Evolutionary conservation across 495 filamentous ascomycete species (phyloP).

Genomic region (Penicillium steckii): DNA sequence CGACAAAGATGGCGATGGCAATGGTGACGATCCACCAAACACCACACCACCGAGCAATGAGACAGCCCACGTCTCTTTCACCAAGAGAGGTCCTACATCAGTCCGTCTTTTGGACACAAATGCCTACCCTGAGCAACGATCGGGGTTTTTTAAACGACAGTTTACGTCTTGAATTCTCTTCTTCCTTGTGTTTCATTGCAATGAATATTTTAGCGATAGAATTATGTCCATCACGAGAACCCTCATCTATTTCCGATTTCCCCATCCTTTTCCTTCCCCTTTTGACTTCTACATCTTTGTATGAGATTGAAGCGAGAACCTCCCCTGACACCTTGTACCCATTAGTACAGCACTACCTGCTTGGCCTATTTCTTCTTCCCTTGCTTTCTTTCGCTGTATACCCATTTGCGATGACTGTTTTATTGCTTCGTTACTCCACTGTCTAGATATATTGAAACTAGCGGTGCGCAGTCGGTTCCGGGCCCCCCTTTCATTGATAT

Average conservation of each 20-base stretch:
- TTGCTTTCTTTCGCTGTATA: constrained; percentile 19
- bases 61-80: constrained; percentile 23
- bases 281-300: background rate
- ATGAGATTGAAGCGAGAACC: constrained; percentile 14
- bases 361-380: background rate
- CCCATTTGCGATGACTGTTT: constrained; percentile 18
- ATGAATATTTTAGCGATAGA: constrained; percentile 29
- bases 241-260: constrained; percentile 10
- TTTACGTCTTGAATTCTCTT: constrained; percentile 26
- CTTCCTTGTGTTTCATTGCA: constrained; percentile 3
- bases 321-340: too few species aligned
- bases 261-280: constrained; percentile 8
- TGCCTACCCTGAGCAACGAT: constrained; percentile 1
- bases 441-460: background rate
- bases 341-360: constrained; percentile 11
- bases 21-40: constrained; percentile 9
- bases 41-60: constrained; percentile 23
- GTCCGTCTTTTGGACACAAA: constrained; percentile 10
- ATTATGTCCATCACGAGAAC: constrained; percentile 27
- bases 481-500: background rate
- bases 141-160: constrained; percentile 22
- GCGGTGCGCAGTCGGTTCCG: background rate
- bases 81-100: constrained; percentile 2
- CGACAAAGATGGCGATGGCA: constrained; percentile 30
- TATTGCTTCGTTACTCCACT: background rate